These are phyloP conservation scores for Fusarium goolgardi DNA, from an alignment of 2,329 filamentous ascomycete species.

Conservation along the genomic window DNA sequence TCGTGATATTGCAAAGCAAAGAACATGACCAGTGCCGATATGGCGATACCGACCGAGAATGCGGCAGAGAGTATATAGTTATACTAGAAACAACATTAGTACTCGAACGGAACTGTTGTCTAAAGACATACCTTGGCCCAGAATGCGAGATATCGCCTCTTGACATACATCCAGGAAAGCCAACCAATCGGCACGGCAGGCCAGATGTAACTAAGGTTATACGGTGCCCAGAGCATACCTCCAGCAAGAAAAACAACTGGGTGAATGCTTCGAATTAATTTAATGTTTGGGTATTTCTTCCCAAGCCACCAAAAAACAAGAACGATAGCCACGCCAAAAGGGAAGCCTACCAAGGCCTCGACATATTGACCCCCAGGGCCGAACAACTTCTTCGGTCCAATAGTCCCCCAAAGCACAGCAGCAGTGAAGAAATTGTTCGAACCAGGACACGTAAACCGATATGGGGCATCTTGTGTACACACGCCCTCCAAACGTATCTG, in stretches of 20 bases:
- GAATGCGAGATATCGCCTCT: constrained; percentile 57
- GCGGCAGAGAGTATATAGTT: constrained; percentile 62
- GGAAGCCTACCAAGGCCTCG: constrained; percentile 54
- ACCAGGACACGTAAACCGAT: constrained; percentile 53
- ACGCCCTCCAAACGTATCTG: constrained; percentile 53
- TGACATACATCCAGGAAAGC: constrained; percentile 62
- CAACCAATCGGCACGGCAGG: constrained; percentile 61
- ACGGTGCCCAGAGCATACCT: constrained; percentile 56
- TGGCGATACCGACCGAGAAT: constrained; percentile 58
- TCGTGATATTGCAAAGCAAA: constrained; percentile 58
- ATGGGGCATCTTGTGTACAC: constrained; percentile 53
- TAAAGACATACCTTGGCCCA: constrained; percentile 57
- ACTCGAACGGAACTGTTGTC: not conserved
- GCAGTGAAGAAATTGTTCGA: constrained; percentile 56
- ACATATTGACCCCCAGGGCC: constrained; percentile 53
- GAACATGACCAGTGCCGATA: constrained; percentile 61
- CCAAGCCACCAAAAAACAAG: constrained; percentile 53
- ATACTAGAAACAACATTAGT: constrained; percentile 50
- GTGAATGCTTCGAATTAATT: constrained; percentile 55
- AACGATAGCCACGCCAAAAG: constrained; percentile 53
- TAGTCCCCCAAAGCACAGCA: constrained; percentile 56
- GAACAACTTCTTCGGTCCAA: constrained; percentile 55
- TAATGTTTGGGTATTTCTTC: constrained; percentile 49
- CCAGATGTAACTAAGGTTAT: constrained; percentile 60
- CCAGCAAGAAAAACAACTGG: constrained; percentile 58